phyloP scores from a whole-genome alignment of 176 grass and related monocot genomes.

The Chrysopogon serrulatus region DNA sequence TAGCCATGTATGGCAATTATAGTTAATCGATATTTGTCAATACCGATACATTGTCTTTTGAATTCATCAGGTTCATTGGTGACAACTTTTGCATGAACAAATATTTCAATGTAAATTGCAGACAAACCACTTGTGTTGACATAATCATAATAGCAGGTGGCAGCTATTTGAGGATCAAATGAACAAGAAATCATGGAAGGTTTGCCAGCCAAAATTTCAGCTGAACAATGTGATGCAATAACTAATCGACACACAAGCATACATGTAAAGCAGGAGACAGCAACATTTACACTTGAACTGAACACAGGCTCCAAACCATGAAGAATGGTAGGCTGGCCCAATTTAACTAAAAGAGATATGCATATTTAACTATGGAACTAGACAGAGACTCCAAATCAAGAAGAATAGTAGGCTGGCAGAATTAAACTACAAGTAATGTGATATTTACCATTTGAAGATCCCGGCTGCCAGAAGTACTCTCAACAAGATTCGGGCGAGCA shows the following conservation, averaged over 20 bases:
- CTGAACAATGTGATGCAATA: background rate
- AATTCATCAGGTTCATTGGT: background rate
- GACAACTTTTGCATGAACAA: background rate
- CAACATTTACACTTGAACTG: background rate
- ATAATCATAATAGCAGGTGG: background rate
- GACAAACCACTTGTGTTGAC: background rate
- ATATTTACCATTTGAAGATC: slow-evolving; percentile 87
- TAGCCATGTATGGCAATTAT: background rate
- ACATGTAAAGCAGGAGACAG: background rate
- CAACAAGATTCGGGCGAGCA: slow-evolving; percentile 80
- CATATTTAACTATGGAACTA: slow-evolving; percentile 43
- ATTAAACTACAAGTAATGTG: background rate
- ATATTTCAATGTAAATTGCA: background rate
- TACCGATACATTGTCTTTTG: background rate
- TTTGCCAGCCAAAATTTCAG: background rate
- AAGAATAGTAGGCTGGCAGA: background rate
- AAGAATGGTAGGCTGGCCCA: background rate
- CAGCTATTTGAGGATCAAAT: background rate
- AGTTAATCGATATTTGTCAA: background rate
- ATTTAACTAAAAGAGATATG: background rate
- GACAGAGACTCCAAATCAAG: background rate
- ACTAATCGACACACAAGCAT: background rate
- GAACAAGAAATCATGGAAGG: background rate
- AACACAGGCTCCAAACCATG: background rate
- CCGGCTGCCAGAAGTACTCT: slow-evolving; percentile 89